Conservation (phyloP, 345 rosid genomes). For the Clausena lansium region DNA sequence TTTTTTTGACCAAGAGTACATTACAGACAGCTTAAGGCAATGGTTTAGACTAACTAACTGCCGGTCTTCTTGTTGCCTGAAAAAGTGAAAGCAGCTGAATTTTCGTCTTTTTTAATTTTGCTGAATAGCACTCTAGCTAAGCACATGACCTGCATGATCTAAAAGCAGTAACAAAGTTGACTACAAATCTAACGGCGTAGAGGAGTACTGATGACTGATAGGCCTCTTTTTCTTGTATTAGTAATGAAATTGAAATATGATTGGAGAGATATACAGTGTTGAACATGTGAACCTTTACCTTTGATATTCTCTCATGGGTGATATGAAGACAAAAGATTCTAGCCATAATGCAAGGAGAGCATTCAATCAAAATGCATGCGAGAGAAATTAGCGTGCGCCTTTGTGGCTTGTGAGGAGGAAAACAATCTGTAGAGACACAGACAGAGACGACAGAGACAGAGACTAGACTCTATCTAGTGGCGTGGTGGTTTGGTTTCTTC, state of each 20-base stretch:
- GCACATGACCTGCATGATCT: no score
- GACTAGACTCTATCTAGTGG: neutral
- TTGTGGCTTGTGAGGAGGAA: neutral
- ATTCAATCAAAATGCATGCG: neutral
- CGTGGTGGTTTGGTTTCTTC: slow-evolving; percentile 1
- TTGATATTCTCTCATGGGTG: neutral
- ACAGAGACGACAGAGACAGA: neutral
- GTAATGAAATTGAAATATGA: neutral
- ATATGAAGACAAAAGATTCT: neutral
- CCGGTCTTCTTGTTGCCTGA: neutral
- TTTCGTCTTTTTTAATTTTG: neutral
- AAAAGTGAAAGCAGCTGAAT: neutral
- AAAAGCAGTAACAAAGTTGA: neutral
- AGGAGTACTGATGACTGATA: neutral
- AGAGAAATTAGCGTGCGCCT: neutral
- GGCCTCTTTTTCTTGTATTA: neutral
- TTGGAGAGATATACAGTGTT: neutral
- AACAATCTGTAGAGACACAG: neutral
- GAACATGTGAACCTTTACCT: neutral
- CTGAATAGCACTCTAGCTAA: neutral
- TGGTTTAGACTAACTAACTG: no score
- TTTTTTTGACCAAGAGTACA: no score
- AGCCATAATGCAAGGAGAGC: neutral
- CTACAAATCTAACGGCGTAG: neutral
- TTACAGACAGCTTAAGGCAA: no score